Evolutionary conservation across 768 basidiomycete species (phyloP), one percentile per base, ranked within the genome.

Genomic region (Panellus pusillus): DNA sequence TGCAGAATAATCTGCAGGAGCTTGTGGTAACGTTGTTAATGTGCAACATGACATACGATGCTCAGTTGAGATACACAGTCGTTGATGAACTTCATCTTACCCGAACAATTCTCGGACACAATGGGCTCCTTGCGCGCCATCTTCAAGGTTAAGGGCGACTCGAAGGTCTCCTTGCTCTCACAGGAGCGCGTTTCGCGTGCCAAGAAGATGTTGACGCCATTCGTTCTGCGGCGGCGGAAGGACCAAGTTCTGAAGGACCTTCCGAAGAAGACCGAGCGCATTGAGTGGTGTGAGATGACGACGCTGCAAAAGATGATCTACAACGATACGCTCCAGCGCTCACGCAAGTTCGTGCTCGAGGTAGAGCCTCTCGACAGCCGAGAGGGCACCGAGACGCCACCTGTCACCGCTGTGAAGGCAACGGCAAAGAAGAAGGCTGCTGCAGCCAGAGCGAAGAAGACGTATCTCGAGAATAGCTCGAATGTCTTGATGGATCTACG

Each of bases 201-300:
- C 6, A 96, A 98, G 74, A 93, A 93, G 69, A 98, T 99, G 94
- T 93, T 99, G 90, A 97, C 93, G 7, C 97, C 97, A 0, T 99
- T 99, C 68, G 95, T 98, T 19, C 78, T 99, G 17, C 88, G 97
- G n/a, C 82, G 97, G 54, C 82, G 95, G 63, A 99, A 99, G 72
- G 93, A 95, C 63, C 94, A 97, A 74, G 96, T 99, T 6, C 78
- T 98, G 42, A 87, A 88, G 65, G 95, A 98, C 62, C 80, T 99
- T 32, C 97, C 97, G 4, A 83, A 85, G 60, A 98, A 98, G 72
- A 84, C 81, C 11, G 96, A 98, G 65, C 86, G 89, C 35, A 91
- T 98, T 56, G 92, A 94, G 65, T 93, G 92, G 86, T 99, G 97
- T 71, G 85, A 88, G 36, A 91, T 98, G 91, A 94, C 91, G 0